A percentile compares a stretch with the other conserved stretches of the same genome.
These are phyloP conservation scores for Serendipita sp. DNA, from an alignment of 768 basidiomycete genomes.

Conservation along the genomic window DNA sequence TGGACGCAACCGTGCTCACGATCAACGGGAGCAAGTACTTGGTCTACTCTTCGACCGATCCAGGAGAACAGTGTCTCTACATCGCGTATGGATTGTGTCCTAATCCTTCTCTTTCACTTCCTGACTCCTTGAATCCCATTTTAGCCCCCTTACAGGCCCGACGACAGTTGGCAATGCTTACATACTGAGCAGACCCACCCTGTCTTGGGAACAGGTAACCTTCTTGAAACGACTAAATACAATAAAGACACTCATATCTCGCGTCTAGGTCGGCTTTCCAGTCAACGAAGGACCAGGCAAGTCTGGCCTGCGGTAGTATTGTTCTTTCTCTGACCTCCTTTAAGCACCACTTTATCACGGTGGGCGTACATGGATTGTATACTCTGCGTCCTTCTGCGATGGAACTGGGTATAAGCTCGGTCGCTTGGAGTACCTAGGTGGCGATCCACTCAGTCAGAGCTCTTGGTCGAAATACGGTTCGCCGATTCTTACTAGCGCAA, in stretches of 20 bases:
- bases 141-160: constrained; percentile 5
- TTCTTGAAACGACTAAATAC: too few relatives aligned
- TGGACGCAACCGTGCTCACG: background rate
- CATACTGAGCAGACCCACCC: too few relatives aligned
- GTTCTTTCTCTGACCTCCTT: too few relatives aligned
- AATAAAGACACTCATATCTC: too few relatives aligned
- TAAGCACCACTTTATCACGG: background rate
- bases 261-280: too few relatives aligned
- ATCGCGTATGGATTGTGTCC: background rate
- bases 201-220: too few relatives aligned
- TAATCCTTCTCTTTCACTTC: background rate
- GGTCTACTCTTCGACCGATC: background rate
- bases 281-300: constrained; percentile 8
- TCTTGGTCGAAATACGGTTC: constrained; percentile 6
- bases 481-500: background rate
- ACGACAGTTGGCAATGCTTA: background rate
- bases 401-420: constrained; percentile 8
- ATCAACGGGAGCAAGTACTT: background rate
- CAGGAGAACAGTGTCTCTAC: background rate
- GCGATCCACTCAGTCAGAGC: background rate
- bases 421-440: constrained; percentile 5
- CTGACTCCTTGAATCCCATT: background rate
- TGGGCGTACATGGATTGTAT: constrained; percentile 7
- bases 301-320: background rate
- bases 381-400: constrained; percentile 6